Percentiles rank a stretch among this genome's conserved stretches.
These are phyloP conservation scores for Monascus purpureus DNA, from an alignment of 495 filamentous ascomycete genomes.

Conservation along the genomic window DNA sequence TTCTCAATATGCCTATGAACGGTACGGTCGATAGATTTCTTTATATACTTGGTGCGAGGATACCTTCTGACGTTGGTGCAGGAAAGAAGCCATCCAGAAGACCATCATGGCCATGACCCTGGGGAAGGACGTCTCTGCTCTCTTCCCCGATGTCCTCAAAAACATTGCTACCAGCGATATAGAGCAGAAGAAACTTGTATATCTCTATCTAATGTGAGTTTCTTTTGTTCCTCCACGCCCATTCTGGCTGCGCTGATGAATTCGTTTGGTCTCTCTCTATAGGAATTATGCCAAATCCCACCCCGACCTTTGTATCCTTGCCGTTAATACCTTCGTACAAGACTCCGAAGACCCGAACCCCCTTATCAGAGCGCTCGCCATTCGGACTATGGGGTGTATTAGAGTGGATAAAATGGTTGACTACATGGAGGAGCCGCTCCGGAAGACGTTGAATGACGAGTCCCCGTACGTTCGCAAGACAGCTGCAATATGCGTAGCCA, in stretches of 20 bases:
- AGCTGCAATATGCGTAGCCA: conserved; percentile 93
- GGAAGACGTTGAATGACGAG: conserved; percentile 93
- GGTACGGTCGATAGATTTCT: conserved; percentile 28
- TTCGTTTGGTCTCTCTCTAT: conserved; percentile 4
- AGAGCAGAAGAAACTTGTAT: conserved; percentile 99
- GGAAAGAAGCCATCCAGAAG: conserved; percentile 97
- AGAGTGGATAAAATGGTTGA: conserved; percentile 99
- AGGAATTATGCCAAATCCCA: conserved; percentile 99
- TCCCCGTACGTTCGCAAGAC: conserved; percentile 98
- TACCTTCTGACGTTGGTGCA: conserved; percentile 20
- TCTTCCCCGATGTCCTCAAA: conserved; percentile 97
- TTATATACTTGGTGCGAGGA: not conserved
- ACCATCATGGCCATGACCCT: conserved; percentile 99
- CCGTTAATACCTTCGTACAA: conserved; percentile 98
- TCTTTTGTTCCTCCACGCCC: not conserved
- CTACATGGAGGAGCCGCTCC: conserved; percentile 97
- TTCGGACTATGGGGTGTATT: conserved; percentile 99
- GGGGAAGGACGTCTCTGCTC: conserved; percentile 92
- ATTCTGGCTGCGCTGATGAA: not conserved
- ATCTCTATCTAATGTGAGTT: conserved; percentile 89
- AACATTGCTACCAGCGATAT: conserved; percentile 93
- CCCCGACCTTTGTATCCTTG: conserved; percentile 95
- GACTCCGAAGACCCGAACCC: conserved; percentile 98
- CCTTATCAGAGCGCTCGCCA: conserved; percentile 83
- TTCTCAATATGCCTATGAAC: conserved; percentile 98